These are phyloP conservation scores for Russula sp. DNA, from an alignment of 768 basidiomycete genomes.

Conservation along the genomic window DNA sequence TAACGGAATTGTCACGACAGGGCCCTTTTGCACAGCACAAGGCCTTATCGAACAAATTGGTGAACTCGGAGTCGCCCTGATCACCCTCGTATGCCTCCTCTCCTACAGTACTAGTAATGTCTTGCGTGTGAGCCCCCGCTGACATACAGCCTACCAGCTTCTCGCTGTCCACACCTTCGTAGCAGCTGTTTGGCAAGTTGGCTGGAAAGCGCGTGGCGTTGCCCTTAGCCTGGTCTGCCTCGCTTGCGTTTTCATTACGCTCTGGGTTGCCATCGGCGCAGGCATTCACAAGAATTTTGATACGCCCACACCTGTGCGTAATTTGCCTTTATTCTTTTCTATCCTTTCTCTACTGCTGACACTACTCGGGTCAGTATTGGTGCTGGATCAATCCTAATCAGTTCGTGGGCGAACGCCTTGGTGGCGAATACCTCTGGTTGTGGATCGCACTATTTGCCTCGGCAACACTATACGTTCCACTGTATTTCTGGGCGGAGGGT, in stretches of 20 bases:
- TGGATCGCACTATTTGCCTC: too few species aligned
- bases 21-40: constrained; percentile 32
- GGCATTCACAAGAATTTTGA: constrained; percentile 5
- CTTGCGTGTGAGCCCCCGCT: not conserved
- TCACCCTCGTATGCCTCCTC: constrained; percentile 40
- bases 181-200: constrained; percentile 39
- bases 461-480: too few species aligned
- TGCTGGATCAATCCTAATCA: constrained; percentile 45
- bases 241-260: constrained; percentile 29
- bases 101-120: too few species aligned
- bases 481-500: too few species aligned
- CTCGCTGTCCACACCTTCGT: constrained; percentile 45
- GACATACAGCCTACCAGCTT: constrained; percentile 33
- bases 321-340: not conserved
- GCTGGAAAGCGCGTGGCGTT: constrained; percentile 33
- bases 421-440: not conserved
- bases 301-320: constrained; percentile 39
- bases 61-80: constrained; percentile 43
- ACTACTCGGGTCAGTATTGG: constrained; percentile 37
- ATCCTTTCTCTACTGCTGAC: constrained; percentile 2
- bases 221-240: constrained; percentile 29
- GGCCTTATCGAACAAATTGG: constrained; percentile 44
- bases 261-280: constrained; percentile 41
- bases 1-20: too few species aligned
- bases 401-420: constrained; percentile 37